Evolutionary conservation across 2,329 filamentous ascomycete species (phyloP), one percentile per base, ranked within the genome.

Genomic region (Ceratocystis cacaofunesta): DNA sequence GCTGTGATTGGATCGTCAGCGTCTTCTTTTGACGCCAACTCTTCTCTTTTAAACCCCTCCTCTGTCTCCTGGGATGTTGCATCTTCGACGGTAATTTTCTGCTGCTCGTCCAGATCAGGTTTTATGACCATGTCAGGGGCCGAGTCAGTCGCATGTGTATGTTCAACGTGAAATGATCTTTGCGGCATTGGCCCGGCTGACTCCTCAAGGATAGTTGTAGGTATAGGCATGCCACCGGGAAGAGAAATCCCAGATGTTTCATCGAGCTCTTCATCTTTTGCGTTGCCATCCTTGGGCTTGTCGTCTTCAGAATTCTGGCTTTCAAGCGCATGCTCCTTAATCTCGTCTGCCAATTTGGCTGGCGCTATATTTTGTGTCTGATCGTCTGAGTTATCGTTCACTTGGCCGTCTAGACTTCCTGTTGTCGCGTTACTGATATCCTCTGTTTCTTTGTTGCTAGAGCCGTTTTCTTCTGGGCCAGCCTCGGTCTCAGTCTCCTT

Each of bases 201-300:
- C 74, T 83, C 80, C 70, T 83, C 80, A 50, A 84, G 75, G 32
- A 82, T 76, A 2, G 81, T 84, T 69, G 74, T 78, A 10, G 81
- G 81, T 63, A 82, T 76, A 8, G 69, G 64, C 19, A 57, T 60
- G n/a, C 57, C 60, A 19, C 62, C 66, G 1, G 64, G 64, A 12
- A 63, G 52, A 5, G 58, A 25, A 12, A 55, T 63, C 10, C 61
- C 19, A 5, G 57, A 52, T 10, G 28, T 7, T 55, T 67, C 58
- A n/a, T 48, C 22, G 43, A 25, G n/a, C 2, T 48, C 19, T 2
- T 5, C 44, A 30, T 30, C 8, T 5, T 55, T 58, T 32, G 6
- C 12, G 8, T 28, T 7, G 8, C 12, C n/a, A 36, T 60, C 44
- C 65, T 65, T 19, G 4, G 22, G 22, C 22, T 22, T 25, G 28